These are phyloP conservation scores for Saccharomycopsis sp. DNA, from an alignment of 805 yeast genomes.

Conservation along the genomic window DNA sequence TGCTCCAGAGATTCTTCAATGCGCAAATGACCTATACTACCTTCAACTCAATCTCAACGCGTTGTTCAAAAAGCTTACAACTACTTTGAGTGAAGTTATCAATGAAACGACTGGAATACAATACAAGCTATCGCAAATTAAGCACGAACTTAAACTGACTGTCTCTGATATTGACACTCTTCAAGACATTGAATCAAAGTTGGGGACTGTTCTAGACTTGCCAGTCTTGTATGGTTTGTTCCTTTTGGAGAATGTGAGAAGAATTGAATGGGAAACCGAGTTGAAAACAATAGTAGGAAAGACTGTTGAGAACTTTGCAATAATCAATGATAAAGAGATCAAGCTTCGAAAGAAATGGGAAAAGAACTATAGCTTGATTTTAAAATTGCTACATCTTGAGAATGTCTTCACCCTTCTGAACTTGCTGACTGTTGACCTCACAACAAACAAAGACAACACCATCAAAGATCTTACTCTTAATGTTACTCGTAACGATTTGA, in stretches of 20 bases:
- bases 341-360: constrained; percentile 53
- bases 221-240: constrained; percentile 68
- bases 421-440: constrained; percentile 5
- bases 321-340: constrained; percentile 47
- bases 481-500: constrained; percentile 26
- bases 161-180: constrained; percentile 23
- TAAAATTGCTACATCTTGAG: constrained; percentile 29
- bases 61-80: constrained; percentile 27
- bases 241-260: constrained; percentile 50
- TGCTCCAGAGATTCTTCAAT: constrained; percentile 28
- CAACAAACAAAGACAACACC: constrained; percentile 5
- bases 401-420: constrained; percentile 14
- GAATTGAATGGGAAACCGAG: constrained; percentile 43
- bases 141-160: constrained; percentile 22
- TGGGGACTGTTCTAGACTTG: constrained; percentile 44
- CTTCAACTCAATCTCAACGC: constrained; percentile 29
- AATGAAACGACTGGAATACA: constrained; percentile 19
- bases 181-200: constrained; percentile 27
- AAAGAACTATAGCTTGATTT: constrained; percentile 44
- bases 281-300: constrained; percentile 26
- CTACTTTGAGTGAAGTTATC: constrained; percentile 19
- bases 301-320: constrained; percentile 49
- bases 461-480: constrained; percentile 20
- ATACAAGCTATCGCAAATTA: constrained; percentile 16
- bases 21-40: constrained; percentile 30